Evolutionary conservation across 306 rosid genomes (phyloP), one percentile per base, ranked within the genome.

Genomic region (Carpinus viminea): DNA sequence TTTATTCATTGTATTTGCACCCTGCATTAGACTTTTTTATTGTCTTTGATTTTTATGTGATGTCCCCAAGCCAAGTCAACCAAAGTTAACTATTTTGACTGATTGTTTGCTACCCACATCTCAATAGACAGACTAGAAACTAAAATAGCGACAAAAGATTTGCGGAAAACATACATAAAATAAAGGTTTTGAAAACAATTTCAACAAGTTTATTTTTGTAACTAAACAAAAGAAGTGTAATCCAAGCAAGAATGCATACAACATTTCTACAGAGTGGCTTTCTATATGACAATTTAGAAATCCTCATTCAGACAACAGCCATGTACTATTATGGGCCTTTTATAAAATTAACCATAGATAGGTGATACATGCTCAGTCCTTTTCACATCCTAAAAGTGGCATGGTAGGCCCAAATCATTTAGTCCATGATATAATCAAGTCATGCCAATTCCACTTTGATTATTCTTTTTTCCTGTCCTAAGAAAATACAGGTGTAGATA

Each of bases 351-450:
- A 34, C 20, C 12, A 8, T 16, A 31, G 70, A 31, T 10, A 34
- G 3, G 70, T 7, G 17, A 36, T 64, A 17, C 21, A 36, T 65
- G 47, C 48, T 0, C 48, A 36, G 28, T 15, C 47, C n/a, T 12
- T 16, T 65, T 34, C 70, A 65, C 70, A 65, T 65, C 70, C 70
- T 36, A 65, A 36, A 1, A 31, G 47, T 36, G 70, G 70, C 45
- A 65, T 8, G 8, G 62, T 15, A 52, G 41, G 57, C 48, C 48
- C 48, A 54, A 28, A 74, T 11, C 48, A 38, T 55, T 41, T 18
- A 41, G 53, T 20, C 16, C 74, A 50, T 15, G 12, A 20, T 26
- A 41, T 26, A 38, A 38, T 17, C 4, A 20, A 38, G 17, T 8
- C 17, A 20, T 38, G 1, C 20, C 24, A 24, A 54, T 54, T 55